Percentiles rank a stretch among this genome's conserved stretches.
Evolutionary conservation across 768 basidiomycete species (phyloP).

Genomic region (Podaxis rugospora): DNA sequence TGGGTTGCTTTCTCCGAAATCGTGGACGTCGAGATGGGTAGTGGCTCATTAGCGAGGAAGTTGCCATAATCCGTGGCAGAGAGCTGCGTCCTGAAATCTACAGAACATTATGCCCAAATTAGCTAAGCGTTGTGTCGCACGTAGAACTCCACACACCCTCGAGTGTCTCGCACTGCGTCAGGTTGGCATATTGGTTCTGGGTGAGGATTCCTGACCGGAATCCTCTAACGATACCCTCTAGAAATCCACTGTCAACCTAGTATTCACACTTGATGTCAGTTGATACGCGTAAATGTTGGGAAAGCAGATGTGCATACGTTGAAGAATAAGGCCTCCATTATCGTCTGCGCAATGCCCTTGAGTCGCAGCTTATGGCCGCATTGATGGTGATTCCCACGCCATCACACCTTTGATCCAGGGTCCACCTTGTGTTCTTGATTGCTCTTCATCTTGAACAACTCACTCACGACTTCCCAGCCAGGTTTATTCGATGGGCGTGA

Average conservation of each 20-base stretch:
- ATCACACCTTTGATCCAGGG: background rate
- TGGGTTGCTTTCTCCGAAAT: slow-evolving; percentile 97
- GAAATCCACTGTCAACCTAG: slow-evolving; percentile 69
- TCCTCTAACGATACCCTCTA: slow-evolving; percentile 83
- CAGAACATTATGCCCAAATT: background rate
- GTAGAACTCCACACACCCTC: slow-evolving; percentile 58
- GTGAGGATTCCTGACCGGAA: slow-evolving; percentile 92
- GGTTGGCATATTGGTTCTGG: slow-evolving; percentile 85
- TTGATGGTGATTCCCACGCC: background rate
- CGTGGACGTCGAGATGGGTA: slow-evolving; percentile 89
- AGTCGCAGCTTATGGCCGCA: background rate
- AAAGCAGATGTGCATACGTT: slow-evolving; percentile 48
- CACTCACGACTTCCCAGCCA: too few relatives aligned
- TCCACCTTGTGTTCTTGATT: background rate
- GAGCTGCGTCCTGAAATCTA: slow-evolving; percentile 94
- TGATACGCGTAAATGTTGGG: slow-evolving; percentile 10
- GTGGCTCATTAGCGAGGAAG: slow-evolving; percentile 94
- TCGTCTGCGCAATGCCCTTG: background rate
- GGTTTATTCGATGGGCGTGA: too few relatives aligned
- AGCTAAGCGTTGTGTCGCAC: background rate
- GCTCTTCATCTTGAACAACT: too few relatives aligned
- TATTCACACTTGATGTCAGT: slow-evolving; percentile 20
- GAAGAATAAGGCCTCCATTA: slow-evolving; percentile 87
- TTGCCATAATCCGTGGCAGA: slow-evolving; percentile 97
- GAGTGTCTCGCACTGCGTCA: slow-evolving; percentile 95